Evolutionary conservation across 176 grass and related monocot genomes (phyloP), one percentile per base, ranked within the genome.

Genomic region (Lolium perenne): DNA sequence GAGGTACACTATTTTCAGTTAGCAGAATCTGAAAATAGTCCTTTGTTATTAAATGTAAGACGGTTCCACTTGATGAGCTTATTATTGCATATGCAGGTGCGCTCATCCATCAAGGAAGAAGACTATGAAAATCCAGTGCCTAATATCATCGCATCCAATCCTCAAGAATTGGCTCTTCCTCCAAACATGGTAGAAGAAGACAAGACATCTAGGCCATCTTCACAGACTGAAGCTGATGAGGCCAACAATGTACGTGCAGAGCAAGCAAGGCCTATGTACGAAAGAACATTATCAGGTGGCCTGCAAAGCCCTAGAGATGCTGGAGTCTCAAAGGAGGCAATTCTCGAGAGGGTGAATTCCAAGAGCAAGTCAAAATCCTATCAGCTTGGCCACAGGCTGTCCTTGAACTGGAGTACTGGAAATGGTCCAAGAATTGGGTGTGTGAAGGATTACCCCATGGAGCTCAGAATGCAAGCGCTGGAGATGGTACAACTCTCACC

Each of bases 401-500:
- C 97, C 22, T 58, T 88, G 67, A 96, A 96, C 76, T 99, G 97
- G 97, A 94, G 85, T 80, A 99, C 84, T 9, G 94, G 97, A 80
- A 80, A 55, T 40, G 97, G 97, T 82, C 97, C 97, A 8, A 95
- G 97, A 71, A 99, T 99, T 47, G 97, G 94, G 70, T 99, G 97
- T 23, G 90, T 96, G 22, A 90, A 86, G n/a, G 97, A 99, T 66
- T 97, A 93, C 54, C 97, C 94, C 26, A 46, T 90, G 69, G 82
- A 96, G 86, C 88, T 99, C 59, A 91, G 94, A 71, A 68, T 78
- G n/a, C 92, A 93, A 68, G 97, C 94, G 7, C 80, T 99, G 17
- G 90, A 99, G 90, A 96, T 96, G 71, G 89, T 95, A 20, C 59
- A 88, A 48, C 92, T 99, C 29, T 94, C 92, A 1, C 97, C 97